Conservation (phyloP, 2,329 filamentous ascomycete genomes). For the Apiospora rasikravindrae region DNA sequence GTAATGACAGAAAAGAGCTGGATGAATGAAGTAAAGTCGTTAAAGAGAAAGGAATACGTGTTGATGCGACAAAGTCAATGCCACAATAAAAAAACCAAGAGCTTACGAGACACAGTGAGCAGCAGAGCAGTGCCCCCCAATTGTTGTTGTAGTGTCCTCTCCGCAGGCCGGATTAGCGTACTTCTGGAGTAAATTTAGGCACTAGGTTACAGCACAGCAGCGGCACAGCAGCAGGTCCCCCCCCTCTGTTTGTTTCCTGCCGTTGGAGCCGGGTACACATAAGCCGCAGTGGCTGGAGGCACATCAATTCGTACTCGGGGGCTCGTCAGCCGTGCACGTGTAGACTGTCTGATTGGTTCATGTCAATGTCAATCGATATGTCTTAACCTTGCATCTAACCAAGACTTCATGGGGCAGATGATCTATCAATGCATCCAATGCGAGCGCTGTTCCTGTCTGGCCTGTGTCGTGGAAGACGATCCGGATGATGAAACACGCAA, state of each 20-base stretch:
- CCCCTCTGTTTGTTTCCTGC: neutral
- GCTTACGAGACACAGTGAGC: slow-evolving; percentile 8
- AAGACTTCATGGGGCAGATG: neutral
- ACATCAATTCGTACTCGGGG: neutral
- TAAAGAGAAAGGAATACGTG: neutral
- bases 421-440: neutral
- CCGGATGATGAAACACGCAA: neutral
- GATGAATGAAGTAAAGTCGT: neutral
- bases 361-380: neutral
- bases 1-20: neutral
- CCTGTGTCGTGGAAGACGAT: neutral
- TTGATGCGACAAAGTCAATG: slow-evolving; percentile 10
- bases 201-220: slow-evolving; percentile 10
- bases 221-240: neutral
- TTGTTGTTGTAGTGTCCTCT: slow-evolving; percentile 14
- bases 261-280: neutral
- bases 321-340: neutral
- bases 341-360: neutral
- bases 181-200: slow-evolving; percentile 3
- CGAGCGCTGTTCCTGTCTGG: neutral
- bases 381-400: neutral
- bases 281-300: neutral
- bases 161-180: neutral
- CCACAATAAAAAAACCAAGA: neutral
- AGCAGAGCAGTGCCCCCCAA: slow-evolving; percentile 4